Evolutionary conservation across 805 yeast genomes (phyloP).

Genomic region (Candida vaughaniae): DNA sequence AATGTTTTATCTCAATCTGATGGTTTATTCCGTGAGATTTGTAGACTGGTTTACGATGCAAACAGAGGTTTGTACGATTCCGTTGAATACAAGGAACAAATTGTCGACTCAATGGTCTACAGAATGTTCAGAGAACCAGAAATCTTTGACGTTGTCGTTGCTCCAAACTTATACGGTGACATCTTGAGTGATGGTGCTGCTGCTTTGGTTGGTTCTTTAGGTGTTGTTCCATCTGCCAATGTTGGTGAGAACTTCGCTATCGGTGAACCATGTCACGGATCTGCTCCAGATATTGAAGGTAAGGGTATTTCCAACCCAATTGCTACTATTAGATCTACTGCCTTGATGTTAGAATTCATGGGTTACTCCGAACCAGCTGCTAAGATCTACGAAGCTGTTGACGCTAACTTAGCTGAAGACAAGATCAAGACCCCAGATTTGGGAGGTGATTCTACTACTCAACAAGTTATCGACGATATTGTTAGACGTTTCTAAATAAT

Average conservation of each 20-base stretch:
- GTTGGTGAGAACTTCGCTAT: conserved; percentile 95
- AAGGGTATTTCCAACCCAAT: conserved; percentile 92
- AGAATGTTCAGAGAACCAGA: conserved; percentile 98
- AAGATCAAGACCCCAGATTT: conserved; percentile 86
- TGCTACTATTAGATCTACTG: conserved; percentile 97
- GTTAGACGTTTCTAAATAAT: conserved; percentile 44
- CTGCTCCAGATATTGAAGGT: conserved; percentile 98
- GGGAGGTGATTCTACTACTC: conserved; percentile 87
- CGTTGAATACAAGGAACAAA: conserved; percentile 84
- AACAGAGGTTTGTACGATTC: conserved; percentile 57
- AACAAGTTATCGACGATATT: conserved; percentile 83
- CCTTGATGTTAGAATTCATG: conserved; percentile 93
- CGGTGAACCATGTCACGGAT: conserved; percentile 99
- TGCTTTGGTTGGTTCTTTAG: conserved; percentile 94
- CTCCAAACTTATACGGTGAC: conserved; percentile 98
- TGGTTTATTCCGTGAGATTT: conserved; percentile 93
- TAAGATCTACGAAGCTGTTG: conserved; percentile 89
- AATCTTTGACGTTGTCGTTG: conserved; percentile 95
- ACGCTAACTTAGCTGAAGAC: conserved; percentile 83
- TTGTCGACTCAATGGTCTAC: conserved; percentile 99
- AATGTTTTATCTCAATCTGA: conserved; percentile 91
- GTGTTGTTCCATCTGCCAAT: conserved; percentile 97
- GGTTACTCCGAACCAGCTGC: conserved; percentile 90
- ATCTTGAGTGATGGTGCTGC: conserved; percentile 98
- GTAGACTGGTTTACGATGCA: conserved; percentile 57